Evolutionary conservation across 352 stramenopile genomes (phyloP).

Genomic region (Phytophthora ohioensis): DNA sequence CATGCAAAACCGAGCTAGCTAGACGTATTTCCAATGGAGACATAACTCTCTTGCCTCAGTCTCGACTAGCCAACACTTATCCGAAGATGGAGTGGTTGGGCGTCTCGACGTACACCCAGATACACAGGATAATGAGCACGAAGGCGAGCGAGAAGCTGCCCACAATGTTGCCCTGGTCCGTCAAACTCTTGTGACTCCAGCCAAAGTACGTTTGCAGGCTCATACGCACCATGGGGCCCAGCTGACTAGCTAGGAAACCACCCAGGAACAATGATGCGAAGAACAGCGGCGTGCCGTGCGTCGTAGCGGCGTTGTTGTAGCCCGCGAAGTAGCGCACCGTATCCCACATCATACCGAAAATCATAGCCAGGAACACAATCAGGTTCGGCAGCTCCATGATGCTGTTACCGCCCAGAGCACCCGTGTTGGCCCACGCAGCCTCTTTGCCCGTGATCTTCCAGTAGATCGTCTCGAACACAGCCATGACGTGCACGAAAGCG

Average conservation of each 20-base stretch:
- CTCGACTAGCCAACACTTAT: conserved; percentile 36
- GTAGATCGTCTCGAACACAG: conserved; percentile 79
- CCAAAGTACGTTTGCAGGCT: conserved; percentile 79
- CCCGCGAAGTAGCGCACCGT: conserved; percentile 73
- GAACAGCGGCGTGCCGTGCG: conserved; percentile 67
- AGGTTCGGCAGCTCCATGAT: conserved; percentile 77
- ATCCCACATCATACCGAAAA: conserved; percentile 72
- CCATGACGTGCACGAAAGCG: conserved; percentile 75
- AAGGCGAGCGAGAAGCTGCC: conserved; percentile 74
- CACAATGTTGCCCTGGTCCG: conserved; percentile 80
- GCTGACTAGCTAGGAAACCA: conserved; percentile 63
- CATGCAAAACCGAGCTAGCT: conserved; percentile 41
- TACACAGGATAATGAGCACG: conserved; percentile 71
- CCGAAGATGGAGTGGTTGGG: conserved; percentile 54
- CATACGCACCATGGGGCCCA: conserved; percentile 79
- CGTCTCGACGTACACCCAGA: conserved; percentile 86
- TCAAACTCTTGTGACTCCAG: conserved; percentile 83
- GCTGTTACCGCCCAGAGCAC: conserved; percentile 67
- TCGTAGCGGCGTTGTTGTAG: conserved; percentile 77
- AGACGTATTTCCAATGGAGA: conserved; percentile 34
- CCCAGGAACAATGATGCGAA: conserved; percentile 75
- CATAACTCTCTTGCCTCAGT: conserved; percentile 16
- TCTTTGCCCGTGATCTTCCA: conserved; percentile 84
- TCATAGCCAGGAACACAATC: conserved; percentile 70
- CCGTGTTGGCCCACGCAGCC: conserved; percentile 72